A percentile compares a stretch with the other conserved stretches of the same genome.
These are phyloP conservation scores for Pyrenochaeta sp. DNA, from an alignment of 2,329 filamentous ascomycete genomes.

Conservation along the genomic window DNA sequence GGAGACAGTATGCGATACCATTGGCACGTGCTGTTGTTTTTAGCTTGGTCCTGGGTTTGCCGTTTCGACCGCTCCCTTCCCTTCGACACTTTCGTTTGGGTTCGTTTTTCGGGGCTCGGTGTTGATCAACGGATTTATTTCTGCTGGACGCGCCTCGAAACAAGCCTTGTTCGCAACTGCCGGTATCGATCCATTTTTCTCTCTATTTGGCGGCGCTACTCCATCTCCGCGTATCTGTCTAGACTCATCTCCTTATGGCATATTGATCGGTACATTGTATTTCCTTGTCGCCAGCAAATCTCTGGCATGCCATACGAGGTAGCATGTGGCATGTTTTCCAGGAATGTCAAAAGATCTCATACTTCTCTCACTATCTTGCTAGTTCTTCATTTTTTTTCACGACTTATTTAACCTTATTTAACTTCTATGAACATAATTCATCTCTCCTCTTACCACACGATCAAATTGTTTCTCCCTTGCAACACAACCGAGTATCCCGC, in stretches of 20 bases:
- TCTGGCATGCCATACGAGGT: constrained; percentile 27
- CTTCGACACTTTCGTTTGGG: constrained; percentile 36
- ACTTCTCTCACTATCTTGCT: background rate
- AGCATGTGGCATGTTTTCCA: constrained; percentile 24
- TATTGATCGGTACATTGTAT: constrained; percentile 42
- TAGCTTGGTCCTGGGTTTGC: constrained; percentile 28
- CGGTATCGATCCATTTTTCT: constrained; percentile 23
- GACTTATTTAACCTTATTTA: constrained; percentile 26
- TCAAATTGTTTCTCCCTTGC: background rate
- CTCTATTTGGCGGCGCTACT: constrained; percentile 19
- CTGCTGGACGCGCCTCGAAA: constrained; percentile 37
- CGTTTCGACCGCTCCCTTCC: constrained; percentile 17
- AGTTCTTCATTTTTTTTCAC: constrained; percentile 13
- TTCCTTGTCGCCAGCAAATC: constrained; percentile 21
- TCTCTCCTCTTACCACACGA: constrained; percentile 7
- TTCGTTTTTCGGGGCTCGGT: constrained; percentile 36
- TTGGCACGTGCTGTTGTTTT: constrained; percentile 46
- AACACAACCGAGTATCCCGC: too few species aligned
- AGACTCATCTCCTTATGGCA: constrained; percentile 41
- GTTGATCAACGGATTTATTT: constrained; percentile 39
- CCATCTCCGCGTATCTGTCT: constrained; percentile 24
- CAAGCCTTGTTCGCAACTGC: constrained; percentile 20
- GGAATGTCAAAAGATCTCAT: constrained; percentile 33
- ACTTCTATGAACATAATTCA: constrained; percentile 47
- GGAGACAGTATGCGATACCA: constrained; percentile 42